These are phyloP conservation scores for Cylindricascospora bacillispora DNA, from an alignment of 1,139 yeast species.

Conservation along the genomic window DNA sequence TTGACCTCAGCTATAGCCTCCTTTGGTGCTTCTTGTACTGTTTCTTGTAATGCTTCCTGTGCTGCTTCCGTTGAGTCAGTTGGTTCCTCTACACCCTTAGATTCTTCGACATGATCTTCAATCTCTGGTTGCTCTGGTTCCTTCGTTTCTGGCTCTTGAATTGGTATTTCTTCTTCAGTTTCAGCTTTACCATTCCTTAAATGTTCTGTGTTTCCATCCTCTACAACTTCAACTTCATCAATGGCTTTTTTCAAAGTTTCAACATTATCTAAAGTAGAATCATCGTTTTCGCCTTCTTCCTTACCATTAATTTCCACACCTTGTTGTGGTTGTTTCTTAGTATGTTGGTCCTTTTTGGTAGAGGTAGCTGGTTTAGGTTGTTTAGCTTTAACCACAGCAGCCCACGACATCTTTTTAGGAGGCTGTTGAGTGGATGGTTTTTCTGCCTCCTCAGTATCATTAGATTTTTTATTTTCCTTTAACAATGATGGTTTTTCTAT, in stretches of 20 bases:
- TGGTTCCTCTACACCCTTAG: constrained; percentile 8
- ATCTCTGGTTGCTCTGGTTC: constrained; percentile 4
- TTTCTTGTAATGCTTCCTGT: constrained; percentile 4
- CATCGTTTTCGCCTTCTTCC: constrained; percentile 2
- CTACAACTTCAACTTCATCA: constrained; percentile 4
- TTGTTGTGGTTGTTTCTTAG: constrained; percentile 8
- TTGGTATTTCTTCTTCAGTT: constrained; percentile 2
- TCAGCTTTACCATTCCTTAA: constrained; percentile 2
- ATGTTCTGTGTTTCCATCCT: constrained; percentile 5
- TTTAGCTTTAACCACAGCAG: constrained; percentile 29
- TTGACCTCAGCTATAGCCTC: constrained; percentile 8
- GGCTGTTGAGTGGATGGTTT: constrained; percentile 7
- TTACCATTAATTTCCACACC: constrained; percentile 5
- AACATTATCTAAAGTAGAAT: constrained; percentile 7
- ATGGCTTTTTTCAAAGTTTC: constrained; percentile 3
- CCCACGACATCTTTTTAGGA: constrained; percentile 31
- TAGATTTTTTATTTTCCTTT: too few relatives aligned
- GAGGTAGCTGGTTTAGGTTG: constrained; percentile 21
- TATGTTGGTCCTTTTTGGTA: constrained; percentile 9
- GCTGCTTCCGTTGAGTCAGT: constrained; percentile 4
- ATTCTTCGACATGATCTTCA: constrained; percentile 5
- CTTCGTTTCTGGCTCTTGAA: neutral
- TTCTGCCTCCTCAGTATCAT: constrained; percentile 1
- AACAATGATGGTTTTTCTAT: constrained; percentile 1
- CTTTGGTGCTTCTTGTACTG: constrained; percentile 5